phyloP scores from a whole-genome alignment of 1,284 basidiomycete genomes.

The Microbotryum violaceum region DNA sequence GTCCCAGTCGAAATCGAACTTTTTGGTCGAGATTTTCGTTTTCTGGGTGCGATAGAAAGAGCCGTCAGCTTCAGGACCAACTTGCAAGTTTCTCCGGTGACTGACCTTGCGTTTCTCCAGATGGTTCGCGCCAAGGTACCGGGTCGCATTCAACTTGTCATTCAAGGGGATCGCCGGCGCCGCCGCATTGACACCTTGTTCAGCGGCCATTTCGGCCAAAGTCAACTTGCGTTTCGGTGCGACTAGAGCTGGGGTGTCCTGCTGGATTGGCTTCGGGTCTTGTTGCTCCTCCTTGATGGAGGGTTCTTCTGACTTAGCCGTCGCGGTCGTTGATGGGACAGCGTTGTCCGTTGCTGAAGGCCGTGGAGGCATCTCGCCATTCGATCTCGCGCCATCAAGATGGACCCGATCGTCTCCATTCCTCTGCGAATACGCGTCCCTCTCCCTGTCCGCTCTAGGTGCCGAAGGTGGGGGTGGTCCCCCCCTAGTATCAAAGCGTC shows the following conservation, averaged over 20 bases:
- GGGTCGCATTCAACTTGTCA: constrained; percentile 35
- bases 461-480: too few relatives aligned
- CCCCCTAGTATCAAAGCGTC: too few relatives aligned
- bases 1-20: constrained; percentile 99
- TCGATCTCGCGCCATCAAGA: too few relatives aligned
- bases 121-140: constrained; percentile 65
- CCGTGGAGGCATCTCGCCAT: too few relatives aligned
- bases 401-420: too few relatives aligned
- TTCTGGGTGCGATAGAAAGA: constrained; percentile 54
- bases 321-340: constrained; percentile 46
- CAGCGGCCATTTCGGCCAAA: constrained; percentile 26
- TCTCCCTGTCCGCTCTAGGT: too few relatives aligned
- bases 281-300: neutral
- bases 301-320: neutral
- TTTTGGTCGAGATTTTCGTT: constrained; percentile 84
- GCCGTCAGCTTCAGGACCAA: neutral
- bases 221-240: constrained; percentile 18
- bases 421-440: too few relatives aligned
- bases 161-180: constrained; percentile 15
- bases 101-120: constrained; percentile 51
- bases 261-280: neutral
- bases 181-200: neutral
- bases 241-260: constrained; percentile 37
- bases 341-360: constrained; percentile 47
- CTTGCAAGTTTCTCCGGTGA: neutral